These are phyloP conservation scores for Rhodomyrtus psidioides DNA, from an alignment of 441 rosid species.

Conservation along the genomic window DNA sequence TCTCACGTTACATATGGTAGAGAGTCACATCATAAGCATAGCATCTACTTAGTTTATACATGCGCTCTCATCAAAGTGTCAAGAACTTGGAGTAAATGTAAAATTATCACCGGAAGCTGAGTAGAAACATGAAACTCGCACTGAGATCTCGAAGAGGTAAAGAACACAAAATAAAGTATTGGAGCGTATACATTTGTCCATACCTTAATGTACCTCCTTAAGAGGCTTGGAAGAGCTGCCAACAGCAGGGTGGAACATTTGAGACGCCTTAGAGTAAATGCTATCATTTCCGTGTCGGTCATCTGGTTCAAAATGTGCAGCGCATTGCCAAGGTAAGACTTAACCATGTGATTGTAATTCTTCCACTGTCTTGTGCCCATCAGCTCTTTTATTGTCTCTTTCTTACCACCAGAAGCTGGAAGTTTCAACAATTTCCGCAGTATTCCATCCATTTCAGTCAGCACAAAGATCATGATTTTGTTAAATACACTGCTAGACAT, in stretches of 20 bases:
- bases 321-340: conserved; percentile 88
- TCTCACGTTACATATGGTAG: not conserved
- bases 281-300: conserved; percentile 85
- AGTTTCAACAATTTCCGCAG: conserved; percentile 67
- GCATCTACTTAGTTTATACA: not conserved
- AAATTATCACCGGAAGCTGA: not conserved
- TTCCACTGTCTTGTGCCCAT: conserved; percentile 76
- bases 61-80: not conserved
- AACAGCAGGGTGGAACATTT: conserved; percentile 65
- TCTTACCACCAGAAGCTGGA: conserved; percentile 75
- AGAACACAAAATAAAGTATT: not conserved
- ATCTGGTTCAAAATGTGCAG: conserved; percentile 88
- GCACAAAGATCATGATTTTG: conserved; percentile 66
- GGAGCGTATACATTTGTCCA: not conserved
- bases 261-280: conserved; percentile 73
- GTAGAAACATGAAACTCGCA: not conserved
- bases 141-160: not conserved
- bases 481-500: conserved; percentile 88
- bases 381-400: conserved; percentile 50
- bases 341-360: conserved; percentile 71
- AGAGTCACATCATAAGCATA: not conserved
- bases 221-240: conserved; percentile 76
- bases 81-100: not conserved
- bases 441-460: conserved; percentile 79
- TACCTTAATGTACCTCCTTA: conserved; percentile 86